Percentiles rank a stretch among this genome's conserved stretches.
Evolutionary conservation across 2,329 filamentous ascomycete species (phyloP).

Genomic region (Fusarium sarcochroum): DNA sequence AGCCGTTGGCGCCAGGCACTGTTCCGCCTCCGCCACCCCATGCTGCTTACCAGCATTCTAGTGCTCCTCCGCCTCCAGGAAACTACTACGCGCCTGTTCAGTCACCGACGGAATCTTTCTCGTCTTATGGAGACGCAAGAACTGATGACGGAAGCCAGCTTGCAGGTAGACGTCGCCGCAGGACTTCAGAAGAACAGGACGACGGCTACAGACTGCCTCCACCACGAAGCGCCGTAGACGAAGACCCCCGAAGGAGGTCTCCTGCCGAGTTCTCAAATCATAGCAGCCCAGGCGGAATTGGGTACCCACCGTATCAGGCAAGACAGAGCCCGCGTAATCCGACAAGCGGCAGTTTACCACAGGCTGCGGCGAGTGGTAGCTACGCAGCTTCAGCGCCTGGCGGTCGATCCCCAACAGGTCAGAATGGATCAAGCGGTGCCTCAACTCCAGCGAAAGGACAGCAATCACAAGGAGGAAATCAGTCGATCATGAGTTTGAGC

Average conservation of each 20-base stretch:
- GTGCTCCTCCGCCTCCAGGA: conserved; percentile 54
- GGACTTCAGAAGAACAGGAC: conserved; percentile 57
- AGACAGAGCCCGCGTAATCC: conserved; percentile 58
- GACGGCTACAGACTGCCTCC: conserved; percentile 62
- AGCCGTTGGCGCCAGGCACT: conserved; percentile 62
- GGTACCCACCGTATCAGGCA: conserved; percentile 56
- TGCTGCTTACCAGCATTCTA: conserved; percentile 44
- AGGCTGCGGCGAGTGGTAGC: conserved; percentile 47
- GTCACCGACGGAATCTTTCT: conserved; percentile 61
- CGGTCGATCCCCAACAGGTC: conserved; percentile 55
- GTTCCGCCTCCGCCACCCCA: conserved; percentile 47
- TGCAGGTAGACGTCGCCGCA: conserved; percentile 53
- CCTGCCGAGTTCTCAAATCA: conserved; percentile 64
- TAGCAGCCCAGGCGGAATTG: conserved; percentile 61
- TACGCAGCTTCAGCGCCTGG: conserved; percentile 49
- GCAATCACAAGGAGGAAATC: conserved; percentile 43
- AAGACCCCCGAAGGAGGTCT: conserved; percentile 65
- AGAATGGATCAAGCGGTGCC: conserved; percentile 55
- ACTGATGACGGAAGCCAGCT: conserved; percentile 52
- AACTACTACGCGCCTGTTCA: conserved; percentile 60
- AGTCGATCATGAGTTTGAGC: conserved; percentile 68
- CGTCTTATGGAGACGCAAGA: conserved; percentile 55
- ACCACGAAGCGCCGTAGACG: conserved; percentile 60
- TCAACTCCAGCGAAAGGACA: conserved; percentile 53
- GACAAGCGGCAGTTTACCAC: conserved; percentile 49